Base-by-base conservation (phyloP, 345 rosid species). In the Eucalyptus dawsonii region DNA sequence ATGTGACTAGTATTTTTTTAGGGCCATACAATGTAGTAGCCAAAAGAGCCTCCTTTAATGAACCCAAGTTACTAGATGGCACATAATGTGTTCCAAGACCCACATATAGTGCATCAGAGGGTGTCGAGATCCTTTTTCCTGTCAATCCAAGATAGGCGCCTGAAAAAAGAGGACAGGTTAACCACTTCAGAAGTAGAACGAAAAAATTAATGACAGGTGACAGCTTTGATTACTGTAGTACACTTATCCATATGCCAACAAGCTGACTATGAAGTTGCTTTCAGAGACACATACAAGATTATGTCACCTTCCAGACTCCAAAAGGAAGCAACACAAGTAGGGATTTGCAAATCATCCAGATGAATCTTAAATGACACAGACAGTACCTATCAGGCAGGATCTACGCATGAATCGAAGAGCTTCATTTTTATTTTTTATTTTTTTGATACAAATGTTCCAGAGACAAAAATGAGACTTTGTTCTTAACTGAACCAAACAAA, bases 91-190 rank as follows among this genome's bases (percentile, higher is more conserved):
- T 95, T 88, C 99, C 98, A 54, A 97, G 94, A 90, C 99, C 99
- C 21, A 92, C 93, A 91, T 91, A 97, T 86, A 97, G 90, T 9
- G 98, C 99, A 91, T 97, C 97, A 50, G 99, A 94, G 89, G 99
- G 98, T 9, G 98, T 94, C 12, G 97, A 96, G 85, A 97, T 91
- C 89, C 98, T 97, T 92, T 91, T 94, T 87, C 99, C 98, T 87
- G 99, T 97, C 97, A 97, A 89, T 86, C 99, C 99, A 92, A 97
- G 97, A 91, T 97, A 97, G 88, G 96, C 92, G 88, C 99, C 99
- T 97, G 95, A 91, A 93, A 86, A 72, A 44, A 19, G 88, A 45
- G 90, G 69, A 54, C 88, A 34, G 31, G 19, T 49, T 62, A 90
- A 11, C 76, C 51, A 69, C 86, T 88, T 37, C 51, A 11, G 54